phyloP scores from a whole-genome alignment of 2,329 filamentous ascomycete genomes.

The Xylogone sp. region DNA sequence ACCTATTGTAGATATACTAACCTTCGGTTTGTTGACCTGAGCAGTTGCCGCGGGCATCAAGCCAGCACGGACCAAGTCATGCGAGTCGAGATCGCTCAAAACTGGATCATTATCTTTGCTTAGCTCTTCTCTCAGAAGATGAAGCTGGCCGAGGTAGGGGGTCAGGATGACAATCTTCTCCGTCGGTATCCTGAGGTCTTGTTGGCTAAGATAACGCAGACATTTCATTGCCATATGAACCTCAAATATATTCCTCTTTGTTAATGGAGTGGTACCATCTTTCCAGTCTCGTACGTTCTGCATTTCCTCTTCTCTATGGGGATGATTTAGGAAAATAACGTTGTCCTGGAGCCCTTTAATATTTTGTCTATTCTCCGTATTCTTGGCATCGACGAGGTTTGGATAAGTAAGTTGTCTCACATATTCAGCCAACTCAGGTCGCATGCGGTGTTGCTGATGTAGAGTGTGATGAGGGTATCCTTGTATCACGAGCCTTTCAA shows the following conservation, averaged over 20 bases:
- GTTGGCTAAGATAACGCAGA: slow-evolving; percentile 65
- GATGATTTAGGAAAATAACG: slow-evolving; percentile 66
- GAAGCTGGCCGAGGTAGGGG: slow-evolving; percentile 68
- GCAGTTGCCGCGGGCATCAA: slow-evolving; percentile 51
- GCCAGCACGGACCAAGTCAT: slow-evolving; percentile 60
- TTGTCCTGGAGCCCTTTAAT: slow-evolving; percentile 55
- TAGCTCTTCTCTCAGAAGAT: slow-evolving; percentile 50
- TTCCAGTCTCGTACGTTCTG: slow-evolving; percentile 40
- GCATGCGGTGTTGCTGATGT: slow-evolving; percentile 62
- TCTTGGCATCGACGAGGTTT: slow-evolving; percentile 50
- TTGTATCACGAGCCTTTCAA: slow-evolving; percentile 61
- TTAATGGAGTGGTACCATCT: slow-evolving; percentile 42
- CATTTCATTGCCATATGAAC: slow-evolving; percentile 61
- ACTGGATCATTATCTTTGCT: slow-evolving; percentile 56
- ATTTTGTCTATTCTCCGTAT: slow-evolving; percentile 40
- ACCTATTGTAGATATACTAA: slow-evolving; percentile 69
- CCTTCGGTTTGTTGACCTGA: slow-evolving; percentile 43
- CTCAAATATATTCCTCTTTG: slow-evolving; percentile 63
- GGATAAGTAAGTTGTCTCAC: slow-evolving; percentile 59
- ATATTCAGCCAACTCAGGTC: slow-evolving; percentile 61
- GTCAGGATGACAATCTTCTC: slow-evolving; percentile 65
- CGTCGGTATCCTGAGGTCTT: slow-evolving; percentile 28
- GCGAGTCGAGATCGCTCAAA: slow-evolving; percentile 65
- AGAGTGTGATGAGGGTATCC: slow-evolving; percentile 52
- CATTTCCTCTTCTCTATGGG: slow-evolving; percentile 45